phyloP scores from a whole-genome alignment of 306 rosid species.

The Morella rubra region DNA sequence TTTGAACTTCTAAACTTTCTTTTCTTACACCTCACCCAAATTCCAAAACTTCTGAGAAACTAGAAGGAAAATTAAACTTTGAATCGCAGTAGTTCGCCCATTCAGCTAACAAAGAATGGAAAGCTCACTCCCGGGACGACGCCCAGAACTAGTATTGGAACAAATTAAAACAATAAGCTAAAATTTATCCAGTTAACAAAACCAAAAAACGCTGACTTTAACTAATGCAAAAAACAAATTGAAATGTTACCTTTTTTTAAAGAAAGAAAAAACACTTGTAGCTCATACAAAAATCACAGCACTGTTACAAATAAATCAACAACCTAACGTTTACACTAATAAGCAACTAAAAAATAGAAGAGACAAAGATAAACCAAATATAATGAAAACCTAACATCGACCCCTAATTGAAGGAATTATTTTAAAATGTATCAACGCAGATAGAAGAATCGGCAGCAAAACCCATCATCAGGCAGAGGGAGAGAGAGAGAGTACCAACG shows the following conservation, averaged over 20 bases:
- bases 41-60: neutral
- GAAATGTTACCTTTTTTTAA: no score
- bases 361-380: neutral
- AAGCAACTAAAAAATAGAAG: neutral
- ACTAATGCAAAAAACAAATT: neutral
- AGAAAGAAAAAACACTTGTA: no score
- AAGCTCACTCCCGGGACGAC: neutral
- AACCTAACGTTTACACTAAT: neutral
- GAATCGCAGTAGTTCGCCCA: neutral
- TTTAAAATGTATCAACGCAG: neutral
- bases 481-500: conserved; percentile 54
- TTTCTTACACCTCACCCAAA: neutral
- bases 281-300: no score
- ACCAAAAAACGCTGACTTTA: neutral
- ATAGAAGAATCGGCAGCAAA: neutral
- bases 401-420: conserved; percentile 1
- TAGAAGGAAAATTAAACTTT: neutral
- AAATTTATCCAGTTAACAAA: neutral
- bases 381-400: neutral
- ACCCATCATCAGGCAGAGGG: neutral
- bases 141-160: neutral
- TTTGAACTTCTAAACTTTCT: neutral
- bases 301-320: neutral
- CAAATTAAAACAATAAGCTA: neutral
- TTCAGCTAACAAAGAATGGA: neutral